Percentiles rank a stretch among this genome's conserved stretches.
Conservation (phyloP, 345 rosid genomes). For the Kandelia obovata region DNA sequence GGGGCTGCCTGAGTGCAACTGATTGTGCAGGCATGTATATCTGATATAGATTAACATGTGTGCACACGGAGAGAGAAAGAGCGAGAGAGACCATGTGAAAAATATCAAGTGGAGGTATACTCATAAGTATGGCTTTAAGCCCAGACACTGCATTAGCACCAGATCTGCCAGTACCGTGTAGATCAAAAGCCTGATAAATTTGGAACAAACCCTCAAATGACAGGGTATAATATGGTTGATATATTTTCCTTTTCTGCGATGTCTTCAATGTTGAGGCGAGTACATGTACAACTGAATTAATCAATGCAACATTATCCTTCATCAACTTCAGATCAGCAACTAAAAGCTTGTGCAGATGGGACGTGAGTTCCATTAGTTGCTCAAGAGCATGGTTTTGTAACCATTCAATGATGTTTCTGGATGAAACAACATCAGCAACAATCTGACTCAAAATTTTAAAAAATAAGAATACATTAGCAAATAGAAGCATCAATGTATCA, state of each 20-base stretch:
- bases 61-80: neutral
- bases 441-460: conserved; percentile 42
- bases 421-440: conserved; percentile 42
- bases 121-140: conserved; percentile 62
- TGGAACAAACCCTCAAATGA: conserved; percentile 57
- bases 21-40: neutral
- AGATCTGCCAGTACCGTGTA: conserved; percentile 24
- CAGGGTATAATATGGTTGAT: conserved; percentile 72
- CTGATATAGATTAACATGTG: neutral
- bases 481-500: neutral
- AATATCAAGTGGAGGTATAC: conserved; percentile 61
- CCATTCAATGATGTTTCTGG: conserved; percentile 59
- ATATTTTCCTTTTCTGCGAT: conserved; percentile 65
- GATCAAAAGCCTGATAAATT: conserved; percentile 48
- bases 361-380: conserved; percentile 63
- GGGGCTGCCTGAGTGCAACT: neutral
- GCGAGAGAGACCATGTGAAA: conserved; percentile 45
- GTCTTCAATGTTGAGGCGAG: conserved; percentile 52
- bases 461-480: conserved; percentile 8
- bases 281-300: conserved; percentile 46
- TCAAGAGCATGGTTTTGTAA: conserved; percentile 69
- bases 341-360: conserved; percentile 57
- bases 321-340: conserved; percentile 40
- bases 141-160: conserved; percentile 48
- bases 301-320: conserved; percentile 35